phyloP scores from a whole-genome alignment of 805 yeast genomes.

The Candida awuae region DNA sequence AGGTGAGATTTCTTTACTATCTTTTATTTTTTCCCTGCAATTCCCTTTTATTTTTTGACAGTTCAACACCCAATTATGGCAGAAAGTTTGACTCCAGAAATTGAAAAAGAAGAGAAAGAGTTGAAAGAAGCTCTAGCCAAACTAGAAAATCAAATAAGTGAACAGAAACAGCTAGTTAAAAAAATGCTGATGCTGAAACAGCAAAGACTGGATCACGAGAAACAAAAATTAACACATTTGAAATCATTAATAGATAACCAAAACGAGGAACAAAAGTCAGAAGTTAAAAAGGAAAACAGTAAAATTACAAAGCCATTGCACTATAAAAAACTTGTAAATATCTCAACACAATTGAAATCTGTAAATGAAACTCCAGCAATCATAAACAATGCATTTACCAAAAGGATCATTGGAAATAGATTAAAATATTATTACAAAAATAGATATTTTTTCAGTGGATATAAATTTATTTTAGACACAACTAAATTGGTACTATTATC shows the following conservation, averaged over 20 bases:
- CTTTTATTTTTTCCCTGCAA: background rate
- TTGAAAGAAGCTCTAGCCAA: conserved; percentile 14
- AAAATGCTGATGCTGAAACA: conserved; percentile 4
- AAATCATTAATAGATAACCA: conserved; percentile 2
- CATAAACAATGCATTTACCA: background rate
- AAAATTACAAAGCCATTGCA: background rate
- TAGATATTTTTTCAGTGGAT: conserved; percentile 34
- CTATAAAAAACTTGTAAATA: background rate
- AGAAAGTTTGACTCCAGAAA: background rate
- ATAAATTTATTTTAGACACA: conserved; percentile 35
- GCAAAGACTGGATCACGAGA: background rate
- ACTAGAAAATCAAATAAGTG: conserved; percentile 15
- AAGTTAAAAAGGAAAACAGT: background rate
- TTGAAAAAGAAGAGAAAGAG: conserved; percentile 12
- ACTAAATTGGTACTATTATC: conserved; percentile 35
- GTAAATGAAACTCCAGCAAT: too few species aligned
- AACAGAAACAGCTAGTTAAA: conserved; percentile 11
- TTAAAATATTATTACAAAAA: conserved; percentile 38
- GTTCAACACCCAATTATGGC: background rate
- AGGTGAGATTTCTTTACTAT: background rate
- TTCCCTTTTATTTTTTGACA: too few species aligned
- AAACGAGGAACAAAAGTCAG: background rate
- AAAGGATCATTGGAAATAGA: conserved; percentile 24
- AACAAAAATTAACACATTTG: background rate
- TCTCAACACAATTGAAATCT: too few species aligned